Percentiles rank a stretch among this genome's conserved stretches.
Evolutionary conservation across 345 rosid species (phyloP).

Genomic region (Microthlaspi erraticum): DNA sequence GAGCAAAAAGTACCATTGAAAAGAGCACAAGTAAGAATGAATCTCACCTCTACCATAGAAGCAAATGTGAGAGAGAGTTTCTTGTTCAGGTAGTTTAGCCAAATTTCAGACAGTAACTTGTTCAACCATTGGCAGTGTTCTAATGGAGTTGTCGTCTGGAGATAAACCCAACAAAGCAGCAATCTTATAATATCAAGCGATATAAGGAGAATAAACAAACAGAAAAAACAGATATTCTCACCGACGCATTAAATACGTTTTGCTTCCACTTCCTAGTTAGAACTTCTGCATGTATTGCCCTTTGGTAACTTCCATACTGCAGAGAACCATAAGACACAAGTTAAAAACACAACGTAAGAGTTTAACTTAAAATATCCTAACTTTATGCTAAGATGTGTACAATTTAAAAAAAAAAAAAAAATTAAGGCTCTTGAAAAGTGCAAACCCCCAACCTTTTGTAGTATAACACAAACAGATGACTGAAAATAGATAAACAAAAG

Average conservation of each 20-base stretch:
- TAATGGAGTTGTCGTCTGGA: constrained; percentile 82
- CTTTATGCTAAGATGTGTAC: neutral
- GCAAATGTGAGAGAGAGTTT: constrained; percentile 74
- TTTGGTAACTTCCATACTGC: constrained; percentile 81
- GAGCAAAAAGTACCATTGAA: neutral
- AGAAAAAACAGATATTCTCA: constrained; percentile 34
- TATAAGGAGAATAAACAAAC: neutral
- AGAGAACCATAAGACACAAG: constrained; percentile 16
- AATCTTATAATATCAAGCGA: constrained; percentile 27
- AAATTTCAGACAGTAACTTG: constrained; percentile 80
- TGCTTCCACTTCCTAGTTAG: constrained; percentile 84
- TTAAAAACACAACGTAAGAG: neutral
- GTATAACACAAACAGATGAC: constrained; percentile 9
- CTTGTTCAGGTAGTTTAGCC: constrained; percentile 72
- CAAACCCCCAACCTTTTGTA: neutral
- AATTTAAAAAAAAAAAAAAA: no score
- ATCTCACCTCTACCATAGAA: constrained; percentile 78
- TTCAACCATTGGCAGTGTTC: constrained; percentile 98
- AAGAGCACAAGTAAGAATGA: constrained; percentile 6
- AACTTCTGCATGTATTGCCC: constrained; percentile 70
- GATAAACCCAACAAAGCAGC: constrained; percentile 16
- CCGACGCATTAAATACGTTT: constrained; percentile 62
- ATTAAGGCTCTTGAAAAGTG: neutral
- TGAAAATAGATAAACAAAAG: neutral
- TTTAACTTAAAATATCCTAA: neutral